Evolutionary conservation across 345 rosid species (phyloP).

Genomic region (Bruguiera sexangula): DNA sequence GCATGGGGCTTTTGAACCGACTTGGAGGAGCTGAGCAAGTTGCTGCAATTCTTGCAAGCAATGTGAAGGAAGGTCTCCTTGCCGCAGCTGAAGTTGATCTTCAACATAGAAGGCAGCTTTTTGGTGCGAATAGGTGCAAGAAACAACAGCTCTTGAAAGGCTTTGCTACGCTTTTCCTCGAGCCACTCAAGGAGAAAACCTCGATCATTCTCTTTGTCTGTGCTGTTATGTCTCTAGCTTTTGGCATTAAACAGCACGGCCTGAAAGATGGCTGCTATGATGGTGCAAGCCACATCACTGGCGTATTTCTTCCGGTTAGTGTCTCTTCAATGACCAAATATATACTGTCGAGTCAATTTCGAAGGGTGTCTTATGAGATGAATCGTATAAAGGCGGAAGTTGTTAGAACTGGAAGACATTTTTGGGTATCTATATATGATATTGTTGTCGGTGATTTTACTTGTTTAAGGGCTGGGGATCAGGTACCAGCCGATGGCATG

Average conservation of each 20-base stretch:
- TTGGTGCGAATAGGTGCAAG: not conserved
- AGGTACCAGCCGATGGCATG: constrained; percentile 68
- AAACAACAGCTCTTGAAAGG: constrained; percentile 12
- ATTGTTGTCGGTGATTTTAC: constrained; percentile 64
- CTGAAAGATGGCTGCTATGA: constrained; percentile 65
- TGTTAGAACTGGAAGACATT: constrained; percentile 45
- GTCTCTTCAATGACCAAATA: constrained; percentile 55
- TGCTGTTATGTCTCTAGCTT: constrained; percentile 58
- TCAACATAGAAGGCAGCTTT: not conserved
- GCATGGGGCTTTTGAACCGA: not conserved
- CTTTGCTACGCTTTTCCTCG: constrained; percentile 38
- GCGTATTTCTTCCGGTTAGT: constrained; percentile 46
- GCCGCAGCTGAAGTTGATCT: not conserved
- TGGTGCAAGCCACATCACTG: constrained; percentile 62
- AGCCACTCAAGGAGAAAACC: constrained; percentile 50
- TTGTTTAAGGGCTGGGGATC: constrained; percentile 56
- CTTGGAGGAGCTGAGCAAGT: constrained; percentile 17
- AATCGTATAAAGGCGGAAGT: constrained; percentile 51
- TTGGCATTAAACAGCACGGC: constrained; percentile 63
- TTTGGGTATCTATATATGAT: constrained; percentile 47
- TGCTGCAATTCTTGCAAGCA: not conserved
- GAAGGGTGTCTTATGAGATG: constrained; percentile 15
- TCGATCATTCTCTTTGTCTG: constrained; percentile 54
- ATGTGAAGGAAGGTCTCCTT: constrained; percentile 9
- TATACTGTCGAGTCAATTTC: constrained; percentile 51